Evolutionary conservation across 768 basidiomycete species (phyloP).

Genomic region (Mycena belliarum): DNA sequence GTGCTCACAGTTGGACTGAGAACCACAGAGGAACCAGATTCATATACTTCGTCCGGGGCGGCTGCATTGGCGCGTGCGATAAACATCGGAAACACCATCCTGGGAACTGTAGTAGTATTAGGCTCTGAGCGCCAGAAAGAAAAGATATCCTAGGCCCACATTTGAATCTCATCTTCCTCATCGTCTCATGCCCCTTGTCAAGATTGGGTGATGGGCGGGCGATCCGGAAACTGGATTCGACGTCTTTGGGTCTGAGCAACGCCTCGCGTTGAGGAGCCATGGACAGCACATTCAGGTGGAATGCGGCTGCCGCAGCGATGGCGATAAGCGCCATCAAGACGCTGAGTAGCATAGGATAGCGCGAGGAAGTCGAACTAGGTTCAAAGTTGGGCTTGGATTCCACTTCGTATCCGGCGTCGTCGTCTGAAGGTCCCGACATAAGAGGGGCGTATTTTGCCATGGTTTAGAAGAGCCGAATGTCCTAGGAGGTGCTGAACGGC

Average conservation of each 20-base stretch:
- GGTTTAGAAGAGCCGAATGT: neutral
- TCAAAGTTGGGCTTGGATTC: conserved; percentile 2
- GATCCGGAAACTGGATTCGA: conserved; percentile 1
- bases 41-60: conserved; percentile 4
- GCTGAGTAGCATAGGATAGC: conserved; percentile 4
- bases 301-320: conserved; percentile 6
- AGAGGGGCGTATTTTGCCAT: conserved; percentile 22
- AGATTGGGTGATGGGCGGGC: conserved; percentile 13
- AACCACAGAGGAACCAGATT: conserved; percentile 14
- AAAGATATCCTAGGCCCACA: neutral
- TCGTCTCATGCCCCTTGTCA: conserved; percentile 6
- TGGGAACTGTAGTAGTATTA: neutral
- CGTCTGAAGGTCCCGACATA: neutral
- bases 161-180: conserved; percentile 9
- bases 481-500: neutral
- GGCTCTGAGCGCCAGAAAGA: neutral
- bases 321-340: conserved; percentile 8
- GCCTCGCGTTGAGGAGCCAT: neutral
- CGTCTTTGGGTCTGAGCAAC: neutral
- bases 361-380: neutral
- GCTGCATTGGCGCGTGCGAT: conserved; percentile 16
- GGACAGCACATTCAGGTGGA: conserved; percentile 15
- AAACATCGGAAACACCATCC: conserved; percentile 16
- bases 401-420: neutral
- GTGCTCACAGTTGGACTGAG: conserved; percentile 12